These are phyloP conservation scores for Lyophyllum atratum DNA, from an alignment of 768 basidiomycete species.

Conservation along the genomic window DNA sequence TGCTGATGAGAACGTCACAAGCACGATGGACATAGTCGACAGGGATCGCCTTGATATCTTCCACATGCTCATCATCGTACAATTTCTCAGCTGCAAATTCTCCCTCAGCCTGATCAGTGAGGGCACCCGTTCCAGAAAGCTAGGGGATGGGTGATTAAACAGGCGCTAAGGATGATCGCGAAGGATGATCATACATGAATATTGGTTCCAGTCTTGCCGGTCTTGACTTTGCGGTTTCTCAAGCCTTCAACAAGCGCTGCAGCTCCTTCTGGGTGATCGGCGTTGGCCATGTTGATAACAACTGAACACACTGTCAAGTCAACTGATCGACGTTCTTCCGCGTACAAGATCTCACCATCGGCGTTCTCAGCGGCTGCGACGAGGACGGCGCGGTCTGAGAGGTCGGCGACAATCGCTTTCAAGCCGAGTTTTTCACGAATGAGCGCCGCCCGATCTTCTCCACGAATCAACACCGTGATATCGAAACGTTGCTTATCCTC, in stretches of 20 bases:
- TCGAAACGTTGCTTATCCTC: conserved; percentile 12
- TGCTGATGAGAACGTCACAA: conserved; percentile 13
- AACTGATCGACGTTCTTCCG: background rate
- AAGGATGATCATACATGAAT: conserved; percentile 9
- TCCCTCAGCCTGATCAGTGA: conserved; percentile 13
- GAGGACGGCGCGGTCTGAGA: conserved; percentile 8
- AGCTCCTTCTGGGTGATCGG: conserved; percentile 15
- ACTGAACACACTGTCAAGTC: background rate
- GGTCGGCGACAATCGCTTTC: conserved; percentile 15
- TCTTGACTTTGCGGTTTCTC: conserved; percentile 13
- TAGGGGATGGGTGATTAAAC: background rate
- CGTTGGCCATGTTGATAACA: conserved; percentile 14
- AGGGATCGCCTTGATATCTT: conserved; percentile 18
- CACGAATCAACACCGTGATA: conserved; percentile 16
- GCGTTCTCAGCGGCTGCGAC: conserved; percentile 15
- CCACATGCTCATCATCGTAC: conserved; percentile 17
- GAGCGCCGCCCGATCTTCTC: conserved; percentile 14
- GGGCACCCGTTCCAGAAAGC: conserved; percentile 15
- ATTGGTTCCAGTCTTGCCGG: conserved; percentile 11
- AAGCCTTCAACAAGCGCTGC: conserved; percentile 15
- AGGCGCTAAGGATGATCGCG: background rate
- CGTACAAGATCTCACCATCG: conserved; percentile 7
- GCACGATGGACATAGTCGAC: conserved; percentile 15
- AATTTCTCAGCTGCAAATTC: conserved; percentile 13
- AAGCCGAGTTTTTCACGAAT: conserved; percentile 15